Percentiles rank a stretch among this genome's conserved stretches.
Evolutionary conservation across 2,329 filamentous ascomycete species (phyloP).

Genomic region (Curvularia eragrostidis): DNA sequence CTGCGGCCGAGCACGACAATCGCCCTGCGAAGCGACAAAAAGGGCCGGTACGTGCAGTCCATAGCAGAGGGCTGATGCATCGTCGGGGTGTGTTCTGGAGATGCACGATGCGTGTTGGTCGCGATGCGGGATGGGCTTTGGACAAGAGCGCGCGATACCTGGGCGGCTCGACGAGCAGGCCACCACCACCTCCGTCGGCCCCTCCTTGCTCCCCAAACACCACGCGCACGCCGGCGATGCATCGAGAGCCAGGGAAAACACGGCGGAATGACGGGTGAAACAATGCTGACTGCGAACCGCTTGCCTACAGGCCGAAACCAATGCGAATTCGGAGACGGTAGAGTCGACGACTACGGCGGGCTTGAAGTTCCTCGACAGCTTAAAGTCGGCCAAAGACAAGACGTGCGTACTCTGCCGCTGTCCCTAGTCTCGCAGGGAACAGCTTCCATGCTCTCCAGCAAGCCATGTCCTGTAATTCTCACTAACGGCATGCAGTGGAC

Average conservation of each 20-base stretch:
- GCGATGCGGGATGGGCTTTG: constrained; percentile 42
- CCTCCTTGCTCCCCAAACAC: constrained; percentile 38
- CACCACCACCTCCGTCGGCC: constrained; percentile 36
- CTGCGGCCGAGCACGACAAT: constrained; percentile 59
- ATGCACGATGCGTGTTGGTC: constrained; percentile 26
- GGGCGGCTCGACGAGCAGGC: constrained; percentile 45
- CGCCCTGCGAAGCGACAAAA: constrained; percentile 66
- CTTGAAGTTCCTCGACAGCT: constrained; percentile 74
- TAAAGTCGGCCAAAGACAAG: constrained; percentile 81
- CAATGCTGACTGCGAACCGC: constrained; percentile 36
- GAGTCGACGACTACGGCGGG: constrained; percentile 76
- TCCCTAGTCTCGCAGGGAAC: constrained; percentile 5
- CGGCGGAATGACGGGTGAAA: constrained; percentile 3
- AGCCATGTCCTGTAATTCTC: not conserved
- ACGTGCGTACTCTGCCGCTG: constrained; percentile 62
- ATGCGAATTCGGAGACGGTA: constrained; percentile 59
- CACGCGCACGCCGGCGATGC: constrained; percentile 37
- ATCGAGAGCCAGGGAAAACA: constrained; percentile 8
- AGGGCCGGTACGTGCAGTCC: constrained; percentile 61
- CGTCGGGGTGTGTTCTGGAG: constrained; percentile 31
- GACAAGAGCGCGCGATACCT: constrained; percentile 41
- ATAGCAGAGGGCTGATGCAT: constrained; percentile 27
- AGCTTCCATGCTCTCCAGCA: not conserved
- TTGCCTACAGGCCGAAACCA: constrained; percentile 38
- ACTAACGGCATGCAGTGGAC: constrained; percentile 59